Evolutionary conservation across 441 rosid species (phyloP).

Genomic region (Euphorbia corollata): DNA sequence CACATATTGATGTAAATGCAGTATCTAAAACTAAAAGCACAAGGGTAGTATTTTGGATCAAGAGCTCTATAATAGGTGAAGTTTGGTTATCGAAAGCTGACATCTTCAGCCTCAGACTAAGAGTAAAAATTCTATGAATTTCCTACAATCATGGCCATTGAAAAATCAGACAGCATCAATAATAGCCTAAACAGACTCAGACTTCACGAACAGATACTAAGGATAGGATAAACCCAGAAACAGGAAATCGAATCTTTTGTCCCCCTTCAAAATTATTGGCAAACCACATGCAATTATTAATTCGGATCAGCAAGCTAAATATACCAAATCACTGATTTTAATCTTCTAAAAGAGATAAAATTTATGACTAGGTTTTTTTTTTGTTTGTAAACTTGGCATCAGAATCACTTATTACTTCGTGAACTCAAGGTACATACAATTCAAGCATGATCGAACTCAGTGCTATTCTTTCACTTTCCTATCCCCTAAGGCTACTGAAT

Average conservation of each 20-base stretch:
- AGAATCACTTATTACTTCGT: not conserved
- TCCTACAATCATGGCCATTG: not conserved
- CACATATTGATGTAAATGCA: not conserved
- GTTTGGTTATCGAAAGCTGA: not conserved
- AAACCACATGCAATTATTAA: not conserved
- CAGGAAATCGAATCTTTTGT: not conserved
- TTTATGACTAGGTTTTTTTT: not conserved
- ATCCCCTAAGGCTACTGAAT: not conserved
- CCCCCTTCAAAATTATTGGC: not conserved
- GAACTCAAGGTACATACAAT: too few species aligned
- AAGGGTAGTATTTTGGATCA: not conserved
- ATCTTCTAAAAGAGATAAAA: not conserved
- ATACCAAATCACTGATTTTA: not conserved
- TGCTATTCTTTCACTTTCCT: not conserved
- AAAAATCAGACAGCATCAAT: not conserved
- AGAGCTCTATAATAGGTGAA: not conserved
- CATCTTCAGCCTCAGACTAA: not conserved
- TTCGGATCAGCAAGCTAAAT: not conserved
- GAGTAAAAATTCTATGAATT: not conserved
- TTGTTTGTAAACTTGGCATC: not conserved
- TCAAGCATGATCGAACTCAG: too few species aligned
- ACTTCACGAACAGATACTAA: not conserved
- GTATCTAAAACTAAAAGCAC: not conserved
- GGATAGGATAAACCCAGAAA: slow-evolving; percentile 1
- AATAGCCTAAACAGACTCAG: not conserved